phyloP scores from a whole-genome alignment of 768 basidiomycete species.

The Phanerochaete carnosa region DNA sequence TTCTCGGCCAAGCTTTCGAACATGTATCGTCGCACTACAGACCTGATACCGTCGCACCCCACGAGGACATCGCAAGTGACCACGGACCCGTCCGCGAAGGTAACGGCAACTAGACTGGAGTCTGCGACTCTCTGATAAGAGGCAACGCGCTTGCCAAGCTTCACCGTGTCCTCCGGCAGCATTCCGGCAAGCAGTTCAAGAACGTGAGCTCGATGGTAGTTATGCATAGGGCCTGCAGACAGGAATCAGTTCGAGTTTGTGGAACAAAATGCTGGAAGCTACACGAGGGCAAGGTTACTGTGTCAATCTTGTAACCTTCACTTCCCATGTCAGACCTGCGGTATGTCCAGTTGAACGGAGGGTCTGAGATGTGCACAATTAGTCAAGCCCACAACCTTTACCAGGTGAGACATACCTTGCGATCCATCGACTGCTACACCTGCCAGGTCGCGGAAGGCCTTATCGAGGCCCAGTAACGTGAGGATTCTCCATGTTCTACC shows the following conservation, averaged over 20 bases:
- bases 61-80: slow-evolving; percentile 29
- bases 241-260: neutral
- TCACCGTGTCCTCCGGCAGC: slow-evolving; percentile 21
- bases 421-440: slow-evolving; percentile 21
- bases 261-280: neutral
- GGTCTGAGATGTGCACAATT: slow-evolving; percentile 22
- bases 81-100: slow-evolving; percentile 23
- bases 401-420: slow-evolving; percentile 8
- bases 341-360: slow-evolving; percentile 38
- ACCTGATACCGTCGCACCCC: slow-evolving; percentile 33
- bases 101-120: slow-evolving; percentile 8
- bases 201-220: slow-evolving; percentile 49
- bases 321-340: slow-evolving; percentile 38
- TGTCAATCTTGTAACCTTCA: slow-evolving; percentile 38
- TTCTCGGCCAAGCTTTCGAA: slow-evolving; percentile 16
- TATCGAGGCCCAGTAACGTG: slow-evolving; percentile 22
- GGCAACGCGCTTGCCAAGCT: slow-evolving; percentile 29
- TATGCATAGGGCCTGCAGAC: slow-evolving; percentile 28
- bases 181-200: slow-evolving; percentile 38
- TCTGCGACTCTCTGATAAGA: slow-evolving; percentile 12
- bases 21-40: slow-evolving; percentile 30
- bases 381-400: neutral
- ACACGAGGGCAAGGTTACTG: slow-evolving; percentile 35
- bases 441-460: slow-evolving; percentile 21
- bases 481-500: slow-evolving; percentile 26